These are phyloP conservation scores for Elongisporangium undulatum DNA, from an alignment of 352 stramenopile species.

Conservation along the genomic window DNA sequence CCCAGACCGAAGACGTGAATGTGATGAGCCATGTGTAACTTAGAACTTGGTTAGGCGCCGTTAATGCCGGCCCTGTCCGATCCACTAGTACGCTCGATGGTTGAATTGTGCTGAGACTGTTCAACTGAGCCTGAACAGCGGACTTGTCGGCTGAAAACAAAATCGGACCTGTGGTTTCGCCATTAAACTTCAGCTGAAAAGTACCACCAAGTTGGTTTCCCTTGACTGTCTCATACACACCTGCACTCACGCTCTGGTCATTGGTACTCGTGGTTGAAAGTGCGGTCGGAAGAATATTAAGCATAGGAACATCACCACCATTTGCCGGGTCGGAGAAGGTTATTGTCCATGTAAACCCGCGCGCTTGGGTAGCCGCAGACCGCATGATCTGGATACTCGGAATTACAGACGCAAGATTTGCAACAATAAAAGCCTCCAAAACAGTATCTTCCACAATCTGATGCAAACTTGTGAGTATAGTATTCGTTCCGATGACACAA, in stretches of 20 bases:
- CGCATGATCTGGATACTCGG: constrained; percentile 47
- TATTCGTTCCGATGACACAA: constrained; percentile 43
- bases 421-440: constrained; percentile 37
- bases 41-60: constrained; percentile 59
- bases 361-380: constrained; percentile 54
- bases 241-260: constrained; percentile 25
- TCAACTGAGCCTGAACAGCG: constrained; percentile 89
- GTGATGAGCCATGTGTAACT: constrained; percentile 92
- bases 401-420: constrained; percentile 29
- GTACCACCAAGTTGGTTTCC: constrained; percentile 89
- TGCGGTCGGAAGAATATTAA: constrained; percentile 1
- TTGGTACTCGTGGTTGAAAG: constrained; percentile 25
- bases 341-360: constrained; percentile 82
- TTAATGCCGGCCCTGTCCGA: constrained; percentile 32
- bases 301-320: constrained; percentile 82
- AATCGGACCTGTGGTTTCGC: constrained; percentile 92
- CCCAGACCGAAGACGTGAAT: constrained; percentile 92
- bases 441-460: constrained; percentile 22
- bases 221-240: constrained; percentile 66
- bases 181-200: constrained; percentile 93
- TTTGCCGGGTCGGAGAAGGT: constrained; percentile 47
- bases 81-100: constrained; percentile 89
- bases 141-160: constrained; percentile 73
- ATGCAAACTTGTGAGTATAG: constrained; percentile 20
- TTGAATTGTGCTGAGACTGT: constrained; percentile 90